Percentiles rank a stretch among this genome's conserved stretches.
Conservation (phyloP, 2,329 filamentous ascomycete species). For the Zymoseptoria crescenta region DNA sequence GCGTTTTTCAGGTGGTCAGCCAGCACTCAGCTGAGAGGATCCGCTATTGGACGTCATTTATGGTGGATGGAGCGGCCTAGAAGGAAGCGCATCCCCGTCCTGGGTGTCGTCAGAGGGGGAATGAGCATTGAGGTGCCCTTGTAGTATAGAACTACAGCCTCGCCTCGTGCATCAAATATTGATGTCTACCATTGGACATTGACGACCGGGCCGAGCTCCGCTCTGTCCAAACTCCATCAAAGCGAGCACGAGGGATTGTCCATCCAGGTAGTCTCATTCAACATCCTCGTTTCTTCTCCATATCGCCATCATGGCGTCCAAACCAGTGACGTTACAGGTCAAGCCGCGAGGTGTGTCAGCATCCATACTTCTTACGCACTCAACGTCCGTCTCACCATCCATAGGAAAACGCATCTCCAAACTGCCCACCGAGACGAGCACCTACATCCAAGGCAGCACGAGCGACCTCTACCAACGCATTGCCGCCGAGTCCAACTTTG, state of each 20-base stretch:
- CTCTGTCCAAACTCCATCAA: too few species aligned
- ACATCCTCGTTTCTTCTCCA: too few species aligned
- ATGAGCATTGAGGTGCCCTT: not conserved
- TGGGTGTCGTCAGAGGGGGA: not conserved
- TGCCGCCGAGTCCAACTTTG: constrained; percentile 46
- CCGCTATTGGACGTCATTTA: not conserved
- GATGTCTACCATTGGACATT: not conserved
- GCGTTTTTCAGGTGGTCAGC: too few species aligned
- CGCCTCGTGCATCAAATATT: not conserved
- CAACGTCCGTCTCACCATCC: constrained; percentile 5
- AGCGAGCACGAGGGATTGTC: too few species aligned
- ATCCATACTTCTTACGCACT: not conserved
- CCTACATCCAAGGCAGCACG: constrained; percentile 44
- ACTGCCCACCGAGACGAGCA: constrained; percentile 49
- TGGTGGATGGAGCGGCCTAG: not conserved
- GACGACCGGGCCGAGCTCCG: not conserved
- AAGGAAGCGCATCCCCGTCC: not conserved
- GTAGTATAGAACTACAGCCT: too few species aligned
- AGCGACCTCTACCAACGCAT: constrained; percentile 52
- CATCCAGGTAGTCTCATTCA: too few species aligned
- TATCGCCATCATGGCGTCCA: constrained; percentile 32
- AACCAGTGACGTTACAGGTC: constrained; percentile 37
- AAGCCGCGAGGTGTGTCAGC: constrained; percentile 37
- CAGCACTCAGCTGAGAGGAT: not conserved
- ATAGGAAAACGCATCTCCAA: constrained; percentile 55